Evolutionary conservation across 805 yeast species (phyloP), one percentile per base, ranked within the genome.

Genomic region (Wickerhamomyces rabaulensis): DNA sequence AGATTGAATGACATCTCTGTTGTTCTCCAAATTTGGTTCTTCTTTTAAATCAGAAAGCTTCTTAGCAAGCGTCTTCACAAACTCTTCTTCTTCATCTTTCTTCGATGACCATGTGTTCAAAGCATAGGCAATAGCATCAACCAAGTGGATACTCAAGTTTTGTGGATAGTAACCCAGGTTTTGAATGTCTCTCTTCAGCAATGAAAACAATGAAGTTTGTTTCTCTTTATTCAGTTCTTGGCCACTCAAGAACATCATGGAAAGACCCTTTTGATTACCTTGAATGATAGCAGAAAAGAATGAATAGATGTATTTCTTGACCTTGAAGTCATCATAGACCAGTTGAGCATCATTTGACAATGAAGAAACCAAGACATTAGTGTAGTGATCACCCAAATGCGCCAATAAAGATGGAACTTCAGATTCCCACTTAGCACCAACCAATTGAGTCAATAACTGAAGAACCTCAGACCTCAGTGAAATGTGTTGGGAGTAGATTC

Each of bases 371-470:
- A 92, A 70, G 4, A 78, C 64, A 23, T 73, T 74, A 0, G 96
- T 76, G 52, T 78, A 74, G 17, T 73, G 70, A n/a, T 75, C 70
- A 4, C 95, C 94, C 45, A 92, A 66, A 60, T 88, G 88, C 0
- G 97, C 86, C 36, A 92, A 69, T 41, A 92, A 66, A 1, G 96
- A 89, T 4, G 96, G 95, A 29, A 82, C 77, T 23, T 78, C 80
- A 5, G 68, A 66, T 7, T 70, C 70, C 83, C 87, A 80, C 3
- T 68, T 65, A 0, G 80, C 81, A 39, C 69, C 71, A 1, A 86
- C 80, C 38, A 87, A 61, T 5, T 75, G 68, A 5, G 83, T 76
- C 16, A 88, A 63, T 33, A 89, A 60, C 37, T 74, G 74, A 29
- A 87, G 64, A 1, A 87, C 69, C 10, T 68, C 67, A 27, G 65